These are phyloP conservation scores for Bromus sterilis DNA, from an alignment of 176 grass and related monocot species.

Conservation along the genomic window DNA sequence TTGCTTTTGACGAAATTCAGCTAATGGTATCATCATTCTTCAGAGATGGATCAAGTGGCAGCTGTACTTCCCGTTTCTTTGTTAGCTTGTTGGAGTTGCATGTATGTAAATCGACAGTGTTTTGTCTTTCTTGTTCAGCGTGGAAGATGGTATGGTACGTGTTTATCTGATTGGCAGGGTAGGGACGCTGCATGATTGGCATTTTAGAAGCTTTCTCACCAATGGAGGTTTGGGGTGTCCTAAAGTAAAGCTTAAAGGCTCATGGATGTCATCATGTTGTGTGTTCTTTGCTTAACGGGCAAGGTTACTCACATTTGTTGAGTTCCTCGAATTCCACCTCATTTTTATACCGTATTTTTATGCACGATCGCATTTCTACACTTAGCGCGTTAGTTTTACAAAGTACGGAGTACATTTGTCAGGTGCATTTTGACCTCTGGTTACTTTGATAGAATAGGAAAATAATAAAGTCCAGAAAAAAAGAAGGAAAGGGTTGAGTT, in stretches of 20 bases:
- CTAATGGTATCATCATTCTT: neutral
- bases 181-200: neutral
- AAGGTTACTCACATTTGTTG: conserved; percentile 25
- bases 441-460: neutral
- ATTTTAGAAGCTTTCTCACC: neutral
- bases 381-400: no score
- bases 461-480: conserved; percentile 15
- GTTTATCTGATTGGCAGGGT: neutral
- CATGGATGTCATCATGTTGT: neutral
- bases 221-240: neutral
- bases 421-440: no score
- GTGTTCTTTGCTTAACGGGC: conserved; percentile 20
- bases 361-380: neutral
- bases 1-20: neutral
- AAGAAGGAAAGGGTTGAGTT: neutral
- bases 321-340: neutral
- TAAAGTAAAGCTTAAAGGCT: neutral
- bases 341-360: neutral
- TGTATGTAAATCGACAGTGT: neutral
- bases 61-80: neutral
- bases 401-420: no score
- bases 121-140: neutral
- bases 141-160: neutral
- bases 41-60: neutral
- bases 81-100: neutral